These are phyloP conservation scores for Chlamydomonas reinhardtii DNA, from an alignment of 163 green algal species.

Conservation along the genomic window DNA sequence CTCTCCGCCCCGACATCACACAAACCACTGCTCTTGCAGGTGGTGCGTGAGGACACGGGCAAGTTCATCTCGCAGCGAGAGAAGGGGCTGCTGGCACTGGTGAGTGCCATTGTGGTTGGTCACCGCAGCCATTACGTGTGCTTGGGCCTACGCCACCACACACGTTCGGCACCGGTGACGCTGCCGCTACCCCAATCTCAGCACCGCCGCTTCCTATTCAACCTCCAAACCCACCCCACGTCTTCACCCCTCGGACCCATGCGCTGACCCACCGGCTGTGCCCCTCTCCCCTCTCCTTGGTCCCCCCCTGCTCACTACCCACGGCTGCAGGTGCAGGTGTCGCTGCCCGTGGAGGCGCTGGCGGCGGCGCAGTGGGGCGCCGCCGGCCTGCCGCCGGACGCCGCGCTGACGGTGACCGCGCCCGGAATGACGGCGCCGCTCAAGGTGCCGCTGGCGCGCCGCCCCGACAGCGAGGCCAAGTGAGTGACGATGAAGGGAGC, in stretches of 20 bases:
- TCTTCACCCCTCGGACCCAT: no score
- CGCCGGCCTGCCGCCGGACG: neutral
- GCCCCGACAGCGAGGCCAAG: constrained; percentile 2
- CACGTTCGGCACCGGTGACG: no score
- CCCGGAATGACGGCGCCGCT: constrained; percentile 32
- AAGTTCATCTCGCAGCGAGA: constrained; percentile 42
- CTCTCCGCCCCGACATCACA: no score
- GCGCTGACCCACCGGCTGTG: no score
- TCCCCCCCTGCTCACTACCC: no score
- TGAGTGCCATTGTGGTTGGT: neutral
- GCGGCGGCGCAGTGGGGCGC: neutral
- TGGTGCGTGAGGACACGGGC: constrained; percentile 37
- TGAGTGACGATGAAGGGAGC: neutral
- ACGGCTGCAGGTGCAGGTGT: constrained; percentile 7
- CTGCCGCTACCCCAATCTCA: no score
- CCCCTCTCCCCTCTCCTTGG: no score
- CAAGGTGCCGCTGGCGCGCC: constrained; percentile 8
- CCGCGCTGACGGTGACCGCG: constrained; percentile 20
- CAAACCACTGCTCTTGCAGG: no score
- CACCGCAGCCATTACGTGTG: no score
- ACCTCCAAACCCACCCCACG: no score
- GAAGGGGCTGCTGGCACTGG: constrained; percentile 29
- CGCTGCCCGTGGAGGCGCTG: constrained; percentile 21
- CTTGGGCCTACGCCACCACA: no score
- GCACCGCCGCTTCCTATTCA: no score